Base-by-base conservation (phyloP, 176 grass and related monocot species). In the Oryza rufipogon region DNA sequence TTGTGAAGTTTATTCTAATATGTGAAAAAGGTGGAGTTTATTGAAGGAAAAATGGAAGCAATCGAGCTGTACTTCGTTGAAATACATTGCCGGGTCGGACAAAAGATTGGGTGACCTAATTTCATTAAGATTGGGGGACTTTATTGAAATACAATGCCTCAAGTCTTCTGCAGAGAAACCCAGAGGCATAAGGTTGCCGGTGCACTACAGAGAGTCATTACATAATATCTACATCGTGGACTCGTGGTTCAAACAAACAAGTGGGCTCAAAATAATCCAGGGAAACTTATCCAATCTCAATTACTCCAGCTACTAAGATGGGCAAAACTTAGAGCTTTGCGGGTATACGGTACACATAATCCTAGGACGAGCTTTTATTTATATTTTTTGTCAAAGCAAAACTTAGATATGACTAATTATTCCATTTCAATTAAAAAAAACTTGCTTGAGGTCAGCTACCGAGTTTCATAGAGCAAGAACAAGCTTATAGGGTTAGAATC, bases 201-300 rank as follows among this genome's bases (percentile, higher is more conserved):
- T 36, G 30, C 34, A 36, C 34, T 32, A 60, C 58, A 46, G 14
- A 33, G 60, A 61, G 16, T 36, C 51, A 70, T 68, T 19, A 16
- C 39, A 79, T 10, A 64, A 28, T 6, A 65, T 16, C 6, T 20
- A 44, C 11, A 44, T 60, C 56, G 6, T 61, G 39, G 39, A 42
- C 39, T 42, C 41, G 20, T 8, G 20, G 58, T 65, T 63, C 19
- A 63, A 23, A 63, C 60, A 32, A 60, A 28, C 76, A 79, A 66
- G 5, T 38, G 19, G 14, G 61, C 46, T 87, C 63, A 69, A 56
- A 66, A 86, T 66, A 33, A 65, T 75, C 6, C 12, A 64, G n/a
- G 42, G 44, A 49, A 74, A 39, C 26, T 20, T 45, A 73, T 68
- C 47, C 60, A 83, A 23, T 11, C n/a, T 64, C 74, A 7, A 64